Evolutionary conservation across 768 basidiomycete genomes (phyloP).

Genomic region (Leucocoprinus birnbaumii): DNA sequence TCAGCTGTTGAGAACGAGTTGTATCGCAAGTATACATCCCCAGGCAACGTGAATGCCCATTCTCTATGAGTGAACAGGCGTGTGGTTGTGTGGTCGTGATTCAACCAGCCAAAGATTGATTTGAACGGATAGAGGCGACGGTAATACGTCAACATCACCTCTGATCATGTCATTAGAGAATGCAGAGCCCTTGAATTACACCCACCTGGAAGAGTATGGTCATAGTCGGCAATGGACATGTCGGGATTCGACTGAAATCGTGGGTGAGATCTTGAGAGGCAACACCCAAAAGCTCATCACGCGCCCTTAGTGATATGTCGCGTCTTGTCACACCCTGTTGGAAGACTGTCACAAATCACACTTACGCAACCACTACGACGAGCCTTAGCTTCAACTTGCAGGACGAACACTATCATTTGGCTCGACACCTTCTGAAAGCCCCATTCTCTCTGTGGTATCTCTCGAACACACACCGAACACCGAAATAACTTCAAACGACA

Average conservation of each 20-base stretch:
- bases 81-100: constrained; percentile 80
- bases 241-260: no score
- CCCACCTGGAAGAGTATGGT: constrained; percentile 11
- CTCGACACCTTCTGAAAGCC: no score
- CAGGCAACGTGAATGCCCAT: constrained; percentile 89
- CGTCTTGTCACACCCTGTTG: not conserved
- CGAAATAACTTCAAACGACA: no score
- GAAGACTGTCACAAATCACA: no score
- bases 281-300: no score
- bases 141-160: constrained; percentile 71
- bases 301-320: not conserved
- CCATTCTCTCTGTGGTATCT: no score
- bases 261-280: no score
- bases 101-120: constrained; percentile 91
- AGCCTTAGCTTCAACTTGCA: no score
- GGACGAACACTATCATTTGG: no score
- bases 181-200: not conserved
- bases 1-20: constrained; percentile 84
- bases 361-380: no score
- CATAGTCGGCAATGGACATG: constrained; percentile 10
- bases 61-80: constrained; percentile 91
- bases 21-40: constrained; percentile 93
- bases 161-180: constrained; percentile 19
- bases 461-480: no score
- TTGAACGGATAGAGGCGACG: constrained; percentile 92